Evolutionary conservation across 352 stramenopile species (phyloP).

Genomic region (Pythium aphanidermatum): DNA sequence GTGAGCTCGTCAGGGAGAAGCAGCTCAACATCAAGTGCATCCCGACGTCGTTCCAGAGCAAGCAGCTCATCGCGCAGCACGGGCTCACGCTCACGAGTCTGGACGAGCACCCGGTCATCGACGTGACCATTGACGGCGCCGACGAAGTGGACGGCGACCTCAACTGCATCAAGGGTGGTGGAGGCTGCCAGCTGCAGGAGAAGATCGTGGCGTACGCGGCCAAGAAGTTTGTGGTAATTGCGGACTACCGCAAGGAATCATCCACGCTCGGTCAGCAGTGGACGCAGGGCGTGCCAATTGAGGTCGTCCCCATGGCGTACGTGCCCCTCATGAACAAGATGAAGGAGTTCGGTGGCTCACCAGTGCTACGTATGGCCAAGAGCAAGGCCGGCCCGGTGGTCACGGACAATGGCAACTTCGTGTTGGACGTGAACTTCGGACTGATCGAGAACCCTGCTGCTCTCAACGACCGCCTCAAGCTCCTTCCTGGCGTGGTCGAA

Average conservation of each 20-base stretch:
- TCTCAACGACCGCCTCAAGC: constrained; percentile 64
- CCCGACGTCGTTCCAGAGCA: constrained; percentile 97
- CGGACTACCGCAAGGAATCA: constrained; percentile 92
- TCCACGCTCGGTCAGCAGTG: constrained; percentile 81
- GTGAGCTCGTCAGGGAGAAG: constrained; percentile 89
- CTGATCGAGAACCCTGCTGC: constrained; percentile 57
- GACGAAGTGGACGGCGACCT: constrained; percentile 97
- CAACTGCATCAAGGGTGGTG: constrained; percentile 98
- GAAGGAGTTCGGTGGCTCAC: constrained; percentile 39
- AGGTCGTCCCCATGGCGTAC: constrained; percentile 97
- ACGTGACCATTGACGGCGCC: constrained; percentile 98
- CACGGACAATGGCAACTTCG: constrained; percentile 95
- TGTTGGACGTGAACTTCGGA: constrained; percentile 87
- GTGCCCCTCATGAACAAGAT: constrained; percentile 89
- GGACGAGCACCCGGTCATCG: constrained; percentile 85
- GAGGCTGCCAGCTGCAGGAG: constrained; percentile 93
- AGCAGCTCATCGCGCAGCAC: constrained; percentile 87
- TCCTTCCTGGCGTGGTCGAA: constrained; percentile 84
- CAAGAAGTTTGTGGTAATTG: constrained; percentile 98
- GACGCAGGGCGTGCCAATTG: constrained; percentile 91
- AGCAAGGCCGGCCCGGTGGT: constrained; percentile 95
- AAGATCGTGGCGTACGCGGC: constrained; percentile 92
- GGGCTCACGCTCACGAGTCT: constrained; percentile 76
- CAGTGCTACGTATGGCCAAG: constrained; percentile 80
- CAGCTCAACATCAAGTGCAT: constrained; percentile 95